These are phyloP conservation scores for Vigna mungo DNA, from an alignment of 306 rosid genomes.

Conservation along the genomic window DNA sequence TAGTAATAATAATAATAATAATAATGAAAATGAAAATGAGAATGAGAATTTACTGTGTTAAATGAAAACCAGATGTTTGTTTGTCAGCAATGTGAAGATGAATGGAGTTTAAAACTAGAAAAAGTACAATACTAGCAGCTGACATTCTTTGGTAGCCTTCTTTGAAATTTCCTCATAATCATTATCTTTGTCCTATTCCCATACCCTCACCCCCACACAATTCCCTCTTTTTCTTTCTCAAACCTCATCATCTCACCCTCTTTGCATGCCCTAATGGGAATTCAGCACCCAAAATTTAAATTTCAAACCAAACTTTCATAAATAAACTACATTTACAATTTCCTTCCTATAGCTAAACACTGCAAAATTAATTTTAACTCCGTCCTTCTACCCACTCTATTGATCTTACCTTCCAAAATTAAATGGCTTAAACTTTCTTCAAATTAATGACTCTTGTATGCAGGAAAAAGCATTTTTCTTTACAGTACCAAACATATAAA, in stretches of 20 bases:
- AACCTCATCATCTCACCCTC: background rate
- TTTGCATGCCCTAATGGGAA: slow-evolving; percentile 1
- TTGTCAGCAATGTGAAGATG: background rate
- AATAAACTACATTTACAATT: background rate
- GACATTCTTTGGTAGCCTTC: slow-evolving; percentile 46
- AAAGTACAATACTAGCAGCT: slow-evolving; percentile 9
- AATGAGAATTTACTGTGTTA: background rate
- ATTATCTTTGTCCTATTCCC: slow-evolving; percentile 32
- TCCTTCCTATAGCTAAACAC: background rate
- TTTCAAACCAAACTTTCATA: slow-evolving; percentile 2
- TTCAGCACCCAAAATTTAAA: slow-evolving; percentile 19
- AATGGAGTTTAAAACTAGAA: slow-evolving; percentile 10
- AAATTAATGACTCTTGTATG: no score
- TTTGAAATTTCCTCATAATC: slow-evolving; percentile 41
- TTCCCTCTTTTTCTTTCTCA: slow-evolving; percentile 23
- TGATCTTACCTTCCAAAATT: background rate
- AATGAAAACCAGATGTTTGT: background rate
- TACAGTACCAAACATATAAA: no score
- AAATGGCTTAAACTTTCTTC: background rate
- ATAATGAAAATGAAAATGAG: no score
- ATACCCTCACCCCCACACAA: background rate
- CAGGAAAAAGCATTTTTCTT: no score
- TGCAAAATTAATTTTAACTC: background rate
- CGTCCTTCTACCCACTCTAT: background rate
- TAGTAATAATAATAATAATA: background rate